Evolutionary conservation across 2,329 filamentous ascomycete genomes (phyloP), one percentile per base, ranked within the genome.

Genomic region (Arthrobotrys iridis): DNA sequence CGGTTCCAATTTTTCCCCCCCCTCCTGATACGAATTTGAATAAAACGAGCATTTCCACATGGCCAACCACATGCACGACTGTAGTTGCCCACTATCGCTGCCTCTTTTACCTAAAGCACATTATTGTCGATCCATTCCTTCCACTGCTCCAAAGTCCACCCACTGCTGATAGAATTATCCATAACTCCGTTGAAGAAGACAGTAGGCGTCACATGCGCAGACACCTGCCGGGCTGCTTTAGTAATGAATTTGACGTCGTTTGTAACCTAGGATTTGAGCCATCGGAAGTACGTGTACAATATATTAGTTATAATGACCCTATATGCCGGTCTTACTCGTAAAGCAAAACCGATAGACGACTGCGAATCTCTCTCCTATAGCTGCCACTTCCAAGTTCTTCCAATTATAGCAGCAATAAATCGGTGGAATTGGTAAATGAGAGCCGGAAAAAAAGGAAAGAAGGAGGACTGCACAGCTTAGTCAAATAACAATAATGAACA

Each of bases 131-230:
- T 82, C 90, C 91, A 97, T 82, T 93, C 89, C 80, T 90, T 86
- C 93, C 93, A 98, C 83, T 97, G 90, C 71, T 91, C 88, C 78
- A 85, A 85, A 0, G 87, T 90, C 88, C 93, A 97, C 22, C 89
- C 87, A 70, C 91, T 94, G 77, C 89, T 90, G 78, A 97, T 91
- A 58, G 90, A 88, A 77, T 88, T 88, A 80, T 91, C 91, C 57
- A 96, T 89, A 22, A 96, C 87, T 0, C 93, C 93, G 82, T 98
- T 89, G 82, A 96, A 93, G 57, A 96, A 85, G 18, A 94, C 93
- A 0, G 93, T 97, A 1, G 94, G 94, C 43, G 92, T 94, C 41
- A 97, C 92, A 84, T 98, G 94, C 45, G 97, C 88, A 10, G 93
- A 91, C 6, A 91, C 87, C 78, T 95, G 83, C 45, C 94, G 85